phyloP scores from a whole-genome alignment of 805 yeast genomes.

The Kuraishia ogatae region DNA sequence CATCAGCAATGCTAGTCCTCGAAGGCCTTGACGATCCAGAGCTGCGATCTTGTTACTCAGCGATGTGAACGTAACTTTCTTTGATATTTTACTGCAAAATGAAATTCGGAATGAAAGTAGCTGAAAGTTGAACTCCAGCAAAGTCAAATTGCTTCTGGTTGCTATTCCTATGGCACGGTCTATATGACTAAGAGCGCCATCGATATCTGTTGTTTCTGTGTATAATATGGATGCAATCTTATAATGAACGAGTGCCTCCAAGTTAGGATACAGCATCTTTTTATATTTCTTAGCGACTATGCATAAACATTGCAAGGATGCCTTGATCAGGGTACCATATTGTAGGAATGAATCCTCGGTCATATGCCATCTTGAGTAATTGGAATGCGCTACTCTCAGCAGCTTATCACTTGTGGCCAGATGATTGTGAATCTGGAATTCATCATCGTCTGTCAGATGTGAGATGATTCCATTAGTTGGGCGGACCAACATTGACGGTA shows the following conservation, averaged over 20 bases:
- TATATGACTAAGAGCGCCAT: slow-evolving; percentile 31
- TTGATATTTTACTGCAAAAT: slow-evolving; percentile 14
- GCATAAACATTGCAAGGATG: slow-evolving; percentile 28
- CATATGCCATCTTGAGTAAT: background rate
- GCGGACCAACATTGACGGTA: background rate
- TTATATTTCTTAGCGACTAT: slow-evolving; percentile 23
- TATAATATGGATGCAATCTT: slow-evolving; percentile 28
- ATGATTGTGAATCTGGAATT: slow-evolving; percentile 1
- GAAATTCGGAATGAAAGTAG: slow-evolving; percentile 29
- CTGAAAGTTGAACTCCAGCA: slow-evolving; percentile 23
- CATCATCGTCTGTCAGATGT: background rate
- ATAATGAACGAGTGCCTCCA: slow-evolving; percentile 25
- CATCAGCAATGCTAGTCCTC: slow-evolving; percentile 20
- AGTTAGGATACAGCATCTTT: slow-evolving; percentile 18
- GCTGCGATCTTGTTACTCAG: slow-evolving; percentile 18
- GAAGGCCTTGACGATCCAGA: slow-evolving; percentile 9
- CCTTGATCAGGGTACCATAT: slow-evolving; percentile 23
- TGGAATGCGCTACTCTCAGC: background rate
- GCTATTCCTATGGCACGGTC: slow-evolving; percentile 23
- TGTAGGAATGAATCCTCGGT: slow-evolving; percentile 12
- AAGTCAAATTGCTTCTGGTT: slow-evolving; percentile 17
- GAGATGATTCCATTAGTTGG: background rate
- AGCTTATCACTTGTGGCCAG: slow-evolving; percentile 1
- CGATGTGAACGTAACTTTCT: slow-evolving; percentile 21
- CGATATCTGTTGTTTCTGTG: slow-evolving; percentile 31